Evolutionary conservation across 2,329 filamentous ascomycete species (phyloP).

Genomic region (Arthrinium puccinioides): DNA sequence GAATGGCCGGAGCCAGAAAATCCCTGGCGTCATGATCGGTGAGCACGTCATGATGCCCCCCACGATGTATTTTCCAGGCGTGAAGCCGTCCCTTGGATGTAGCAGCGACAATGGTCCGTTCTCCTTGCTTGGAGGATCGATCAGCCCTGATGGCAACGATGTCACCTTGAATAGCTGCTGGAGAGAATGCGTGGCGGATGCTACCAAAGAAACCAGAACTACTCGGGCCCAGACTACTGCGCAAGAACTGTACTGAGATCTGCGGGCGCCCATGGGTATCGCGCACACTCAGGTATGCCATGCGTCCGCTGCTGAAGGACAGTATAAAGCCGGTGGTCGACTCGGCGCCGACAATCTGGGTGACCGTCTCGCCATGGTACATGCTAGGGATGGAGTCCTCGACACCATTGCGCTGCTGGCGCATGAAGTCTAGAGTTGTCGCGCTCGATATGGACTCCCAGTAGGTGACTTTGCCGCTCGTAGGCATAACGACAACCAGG

Average conservation of each 20-base stretch:
- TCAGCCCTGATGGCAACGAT: conserved; percentile 75
- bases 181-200: conserved; percentile 67
- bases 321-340: conserved; percentile 78
- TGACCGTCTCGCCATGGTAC: conserved; percentile 70
- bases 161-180: conserved; percentile 64
- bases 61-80: conserved; percentile 83
- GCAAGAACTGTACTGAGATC: conserved; percentile 72
- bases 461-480: conserved; percentile 78
- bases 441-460: conserved; percentile 94
- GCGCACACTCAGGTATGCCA: conserved; percentile 79
- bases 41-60: conserved; percentile 71
- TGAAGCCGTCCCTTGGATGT: conserved; percentile 73
- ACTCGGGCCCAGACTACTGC: conserved; percentile 47
- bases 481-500: conserved; percentile 77
- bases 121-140: conserved; percentile 64
- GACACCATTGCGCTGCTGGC: conserved; percentile 72
- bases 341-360: conserved; percentile 75
- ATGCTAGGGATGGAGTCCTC: conserved; percentile 69
- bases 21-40: conserved; percentile 65
- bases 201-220: conserved; percentile 70
- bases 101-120: conserved; percentile 75
- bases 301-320: conserved; percentile 74
- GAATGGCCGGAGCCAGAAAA: conserved; percentile 55
- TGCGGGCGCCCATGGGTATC: conserved; percentile 81
- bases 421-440: conserved; percentile 74